Percentiles rank a stretch among this genome's conserved stretches.
Conservation (phyloP, 2,329 filamentous ascomycete species). For the Metarhizium guizhouense region DNA sequence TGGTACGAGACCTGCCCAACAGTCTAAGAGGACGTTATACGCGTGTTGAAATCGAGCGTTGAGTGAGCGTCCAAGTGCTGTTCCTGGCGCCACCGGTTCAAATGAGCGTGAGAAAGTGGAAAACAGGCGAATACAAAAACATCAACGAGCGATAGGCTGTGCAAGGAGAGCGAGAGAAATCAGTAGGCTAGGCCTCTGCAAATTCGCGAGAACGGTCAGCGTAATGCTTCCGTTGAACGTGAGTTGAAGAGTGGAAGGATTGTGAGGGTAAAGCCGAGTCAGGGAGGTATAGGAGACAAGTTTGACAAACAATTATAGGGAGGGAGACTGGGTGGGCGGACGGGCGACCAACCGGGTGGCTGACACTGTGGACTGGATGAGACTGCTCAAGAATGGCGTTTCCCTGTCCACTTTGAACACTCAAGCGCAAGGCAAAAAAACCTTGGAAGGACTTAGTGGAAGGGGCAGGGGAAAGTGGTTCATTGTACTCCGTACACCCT, state of each 20-base stretch:
- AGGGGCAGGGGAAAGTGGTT: background rate
- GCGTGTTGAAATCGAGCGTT: background rate
- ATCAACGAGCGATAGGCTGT: conserved; percentile 10
- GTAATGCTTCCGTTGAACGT: background rate
- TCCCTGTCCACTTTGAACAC: background rate
- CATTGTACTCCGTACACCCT: too few relatives aligned
- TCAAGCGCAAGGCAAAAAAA: background rate
- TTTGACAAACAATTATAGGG: background rate
- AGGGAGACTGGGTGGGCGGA: background rate
- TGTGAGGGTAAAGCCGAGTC: background rate
- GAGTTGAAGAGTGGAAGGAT: background rate
- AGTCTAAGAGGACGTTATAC: background rate
- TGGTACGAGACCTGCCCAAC: background rate
- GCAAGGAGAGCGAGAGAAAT: conserved; percentile 9
- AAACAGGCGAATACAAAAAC: background rate
- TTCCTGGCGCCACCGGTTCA: background rate
- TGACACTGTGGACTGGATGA: background rate
- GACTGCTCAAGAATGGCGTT: background rate
- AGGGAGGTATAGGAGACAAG: background rate
- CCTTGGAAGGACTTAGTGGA: background rate
- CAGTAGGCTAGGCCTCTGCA: conserved; percentile 9
- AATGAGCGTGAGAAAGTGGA: conserved; percentile 1
- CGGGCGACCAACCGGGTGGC: background rate
- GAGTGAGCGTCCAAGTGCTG: background rate
- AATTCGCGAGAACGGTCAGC: conserved; percentile 1